Evolutionary conservation across 495 filamentous ascomycete species (phyloP), one percentile per base, ranked within the genome.

Genomic region (Annulohypoxylon bovei): DNA sequence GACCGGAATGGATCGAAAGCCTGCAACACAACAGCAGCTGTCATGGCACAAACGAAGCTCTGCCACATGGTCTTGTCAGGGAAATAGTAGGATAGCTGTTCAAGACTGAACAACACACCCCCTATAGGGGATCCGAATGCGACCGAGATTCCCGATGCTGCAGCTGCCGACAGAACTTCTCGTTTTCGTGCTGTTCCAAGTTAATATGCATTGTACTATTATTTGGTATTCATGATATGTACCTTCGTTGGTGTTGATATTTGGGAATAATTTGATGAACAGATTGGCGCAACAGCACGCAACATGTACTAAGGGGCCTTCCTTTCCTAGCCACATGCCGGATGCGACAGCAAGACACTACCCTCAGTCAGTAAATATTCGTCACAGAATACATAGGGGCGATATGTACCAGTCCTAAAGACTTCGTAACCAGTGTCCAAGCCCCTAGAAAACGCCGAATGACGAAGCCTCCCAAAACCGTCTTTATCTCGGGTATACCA

Each of bases 41-140:
- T 91, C 94, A 98, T 98, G 73, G 95, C 95, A 73, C 95, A 97
- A 16, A 99, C 95, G 80, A 99, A 98, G 76, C 93, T 97, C 76
- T 98, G 95, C 95, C 95, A 99, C 95, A 99, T 99, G 1, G 95
- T 97, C 77, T 98, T 98, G 75, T 99, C 95, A 1, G 95, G 95
- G 69, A 99, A 99, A 78, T 98, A 99, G 81, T 98, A 99, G 1
- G 93, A 97, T 11, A 99, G 81, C 85, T 98, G 95, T 87, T 99
- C 95, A 25, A 99, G 84, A 79, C 92, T 95, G 83, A 99, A 97
- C 4, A 97, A 80, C 16, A 97, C 93, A 20, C 93, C 93, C 28
- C 95, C 95, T 62, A 99, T 97, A 30, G 95, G 95, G 8, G 96
- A 94, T 23, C 96, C 95, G 76, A 99, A 99, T 37, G 95, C 96